Base-by-base conservation (phyloP, 2,329 filamentous ascomycete species). In the Pseudopyrenochaeta lycopersici region DNA sequence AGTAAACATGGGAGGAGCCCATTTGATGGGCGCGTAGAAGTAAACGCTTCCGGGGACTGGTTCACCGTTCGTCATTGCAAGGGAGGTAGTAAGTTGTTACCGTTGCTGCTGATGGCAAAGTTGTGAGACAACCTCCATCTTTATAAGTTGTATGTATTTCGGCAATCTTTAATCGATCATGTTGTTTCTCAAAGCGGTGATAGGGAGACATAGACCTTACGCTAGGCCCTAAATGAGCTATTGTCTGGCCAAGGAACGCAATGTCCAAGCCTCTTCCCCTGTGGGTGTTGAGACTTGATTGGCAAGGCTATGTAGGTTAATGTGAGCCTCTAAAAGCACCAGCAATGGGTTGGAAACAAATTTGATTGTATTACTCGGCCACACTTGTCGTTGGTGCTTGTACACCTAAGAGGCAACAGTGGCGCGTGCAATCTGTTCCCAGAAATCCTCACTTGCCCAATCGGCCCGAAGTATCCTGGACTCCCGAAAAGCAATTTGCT, bases 1-100 rank as follows among this genome's bases (percentile, higher is more conserved):
- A 3, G 79, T 71, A 58, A 85, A 86, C 27, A 83, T 64, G n/a
- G 82, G 75, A 0, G 84, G 81, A 0, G 81, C 82, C 14, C 62
- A 73, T 60, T 84, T 82, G 63, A 80, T 82, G 0, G 84, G 84
- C 7, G 76, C 77, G 54, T 85, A 85, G 53, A 71, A 49, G 54
- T 68, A 65, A 5, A 67, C 38, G 38, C 64, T 69, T 6, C 54
- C 63, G 2, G 49, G 32, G 15, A 66, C 56, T 18, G 40, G 40
- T 17, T 42, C 23, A 15, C 40, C 40, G 27, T 29, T 42, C 10
- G 23, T 23, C 40, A 42, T 42, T 7, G 40, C 15, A 27, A 10
- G 23, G 17, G 10, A 14, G n/a, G 18, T 39, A 12, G 4, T 5
- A 23, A 2, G 4, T 9, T 14, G 7, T 11, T 23, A 4, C 20